These are phyloP conservation scores for Houttuynia cordata DNA, from an alignment of 164 flowering plant genomes.

Conservation along the genomic window DNA sequence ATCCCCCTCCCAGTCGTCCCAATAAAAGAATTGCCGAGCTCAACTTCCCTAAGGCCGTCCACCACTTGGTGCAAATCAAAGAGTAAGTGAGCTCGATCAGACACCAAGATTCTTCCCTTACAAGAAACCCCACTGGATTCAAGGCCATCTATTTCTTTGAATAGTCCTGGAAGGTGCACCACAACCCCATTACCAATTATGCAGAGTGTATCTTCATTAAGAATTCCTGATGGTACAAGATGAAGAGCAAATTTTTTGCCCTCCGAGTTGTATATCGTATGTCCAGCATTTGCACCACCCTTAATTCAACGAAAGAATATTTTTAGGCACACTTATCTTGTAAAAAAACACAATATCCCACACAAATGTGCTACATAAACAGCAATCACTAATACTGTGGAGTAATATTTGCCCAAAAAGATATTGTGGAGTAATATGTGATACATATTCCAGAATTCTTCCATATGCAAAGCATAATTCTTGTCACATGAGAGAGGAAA, in stretches of 20 bases:
- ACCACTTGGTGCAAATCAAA: conserved; percentile 85
- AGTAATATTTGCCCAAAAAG: no score
- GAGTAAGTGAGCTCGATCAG: conserved; percentile 86
- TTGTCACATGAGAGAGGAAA: no score
- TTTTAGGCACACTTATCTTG: background rate
- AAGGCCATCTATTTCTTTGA: conserved; percentile 75
- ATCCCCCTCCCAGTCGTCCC: conserved; percentile 93
- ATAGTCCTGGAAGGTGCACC: conserved; percentile 77
- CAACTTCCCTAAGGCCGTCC: conserved; percentile 83
- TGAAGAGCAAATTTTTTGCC: conserved; percentile 99
- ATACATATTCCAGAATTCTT: no score
- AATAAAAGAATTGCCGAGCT: conserved; percentile 77
- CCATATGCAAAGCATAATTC: no score
- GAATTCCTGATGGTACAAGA: conserved; percentile 90
- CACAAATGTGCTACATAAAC: background rate
- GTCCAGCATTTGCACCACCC: conserved; percentile 99
- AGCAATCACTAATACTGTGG: no score
- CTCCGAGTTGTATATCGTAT: conserved; percentile 81
- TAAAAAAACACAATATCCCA: background rate
- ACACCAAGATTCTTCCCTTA: conserved; percentile 70
- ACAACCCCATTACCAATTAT: conserved; percentile 95
- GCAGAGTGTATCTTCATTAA: conserved; percentile 76
- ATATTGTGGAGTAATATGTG: no score
- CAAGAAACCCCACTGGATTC: conserved; percentile 83
- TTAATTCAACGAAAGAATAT: conserved; percentile 13